Conservation (phyloP, 2,329 filamentous ascomycete genomes). For the Diplodia scrobiculata region DNA sequence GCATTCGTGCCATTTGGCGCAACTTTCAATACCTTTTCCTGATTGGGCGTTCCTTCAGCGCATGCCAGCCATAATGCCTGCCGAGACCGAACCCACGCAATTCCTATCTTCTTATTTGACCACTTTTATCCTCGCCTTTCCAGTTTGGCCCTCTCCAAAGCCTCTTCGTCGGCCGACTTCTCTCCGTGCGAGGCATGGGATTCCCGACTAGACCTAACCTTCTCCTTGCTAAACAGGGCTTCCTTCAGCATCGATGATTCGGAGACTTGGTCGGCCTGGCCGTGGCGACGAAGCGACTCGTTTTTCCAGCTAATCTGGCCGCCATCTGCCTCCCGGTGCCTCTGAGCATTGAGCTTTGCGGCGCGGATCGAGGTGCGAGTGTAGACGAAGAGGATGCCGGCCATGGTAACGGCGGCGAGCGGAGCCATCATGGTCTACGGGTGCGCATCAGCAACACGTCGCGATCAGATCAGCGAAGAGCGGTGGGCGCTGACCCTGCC, state of each 20-base stretch:
- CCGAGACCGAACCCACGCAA: not conserved
- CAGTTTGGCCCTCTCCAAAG: constrained; percentile 4
- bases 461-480: not conserved
- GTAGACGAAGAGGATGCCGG: constrained; percentile 62
- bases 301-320: constrained; percentile 59
- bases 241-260: constrained; percentile 20
- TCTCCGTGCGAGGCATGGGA: not conserved
- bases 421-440: constrained; percentile 59
- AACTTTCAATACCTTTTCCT: not conserved
- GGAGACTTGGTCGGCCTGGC: constrained; percentile 34
- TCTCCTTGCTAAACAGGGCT: constrained; percentile 19
- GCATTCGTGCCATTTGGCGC: not conserved
- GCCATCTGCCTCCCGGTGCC: constrained; percentile 60
- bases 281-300: constrained; percentile 58
- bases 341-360: constrained; percentile 66
- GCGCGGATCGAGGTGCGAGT: constrained; percentile 65
- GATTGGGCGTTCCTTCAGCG: not conserved
- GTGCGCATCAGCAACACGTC: not conserved
- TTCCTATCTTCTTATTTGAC: not conserved
- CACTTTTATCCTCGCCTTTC: constrained; percentile 3
- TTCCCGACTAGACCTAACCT: not conserved
- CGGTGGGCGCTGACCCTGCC: constrained; percentile 13
- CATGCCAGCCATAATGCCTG: not conserved
- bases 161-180: constrained; percentile 16
- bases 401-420: constrained; percentile 66